Conservation (phyloP, 148 eudicot species). For the Salicornia ramosissima region DNA sequence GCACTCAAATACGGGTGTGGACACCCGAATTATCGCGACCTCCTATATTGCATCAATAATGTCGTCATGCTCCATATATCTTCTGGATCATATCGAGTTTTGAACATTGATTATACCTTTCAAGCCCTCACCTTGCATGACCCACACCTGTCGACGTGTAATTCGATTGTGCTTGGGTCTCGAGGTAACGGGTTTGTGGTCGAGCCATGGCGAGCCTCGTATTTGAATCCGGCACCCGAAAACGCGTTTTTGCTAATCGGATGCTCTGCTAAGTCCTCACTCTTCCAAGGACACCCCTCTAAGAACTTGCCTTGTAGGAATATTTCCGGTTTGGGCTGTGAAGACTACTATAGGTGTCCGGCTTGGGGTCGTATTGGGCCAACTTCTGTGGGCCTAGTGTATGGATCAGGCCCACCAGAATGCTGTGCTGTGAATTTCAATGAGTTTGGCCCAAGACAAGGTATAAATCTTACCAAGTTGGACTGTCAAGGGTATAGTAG, state of each 20-base stretch:
- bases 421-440: slow-evolving; percentile 73
- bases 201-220: slow-evolving; percentile 60
- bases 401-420: slow-evolving; percentile 70
- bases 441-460: slow-evolving; percentile 29
- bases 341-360: slow-evolving; percentile 76
- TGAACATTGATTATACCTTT: slow-evolving; percentile 82
- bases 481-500: slow-evolving; percentile 79
- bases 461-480: slow-evolving; percentile 50
- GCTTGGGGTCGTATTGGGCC: slow-evolving; percentile 64
- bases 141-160: slow-evolving; percentile 79
- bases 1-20: slow-evolving; percentile 74
- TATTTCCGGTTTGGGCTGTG: slow-evolving; percentile 88
- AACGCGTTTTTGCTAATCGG: slow-evolving; percentile 81
- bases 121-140: slow-evolving; percentile 72
- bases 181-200: slow-evolving; percentile 80
- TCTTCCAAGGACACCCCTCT: slow-evolving; percentile 75
- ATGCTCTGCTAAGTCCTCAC: slow-evolving; percentile 63
- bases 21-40: slow-evolving; percentile 72
- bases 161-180: slow-evolving; percentile 55
- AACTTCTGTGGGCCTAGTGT: slow-evolving; percentile 38
- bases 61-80: slow-evolving; percentile 80
- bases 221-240: slow-evolving; percentile 58
- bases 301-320: slow-evolving; percentile 69
- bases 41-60: slow-evolving; percentile 76
- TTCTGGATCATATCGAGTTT: slow-evolving; percentile 84